A percentile compares a stretch with the other conserved stretches of the same genome.
Conservation (phyloP, 177 flowering plant species). For the Telopea speciosissima region DNA sequence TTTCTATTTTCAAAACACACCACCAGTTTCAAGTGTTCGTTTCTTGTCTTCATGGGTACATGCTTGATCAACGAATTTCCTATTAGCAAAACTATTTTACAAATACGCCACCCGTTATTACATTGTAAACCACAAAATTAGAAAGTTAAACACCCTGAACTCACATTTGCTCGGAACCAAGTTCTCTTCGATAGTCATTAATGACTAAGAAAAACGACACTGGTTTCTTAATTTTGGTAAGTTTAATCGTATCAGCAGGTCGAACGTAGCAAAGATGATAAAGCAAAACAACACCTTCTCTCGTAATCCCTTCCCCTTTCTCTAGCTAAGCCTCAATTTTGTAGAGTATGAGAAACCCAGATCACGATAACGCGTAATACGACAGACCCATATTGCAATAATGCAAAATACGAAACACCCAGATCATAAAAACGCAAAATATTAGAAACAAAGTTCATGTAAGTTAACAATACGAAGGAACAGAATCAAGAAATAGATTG, state of each 20-base stretch:
- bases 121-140: not conserved
- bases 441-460: not conserved
- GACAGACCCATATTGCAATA: too few relatives aligned
- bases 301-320: not conserved
- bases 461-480: not conserved
- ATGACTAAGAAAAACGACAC: not conserved
- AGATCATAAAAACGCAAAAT: not conserved
- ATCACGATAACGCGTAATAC: not conserved
- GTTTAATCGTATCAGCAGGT: not conserved
- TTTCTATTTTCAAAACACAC: not conserved
- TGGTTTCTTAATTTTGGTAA: not conserved
- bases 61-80: too few relatives aligned
- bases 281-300: not conserved
- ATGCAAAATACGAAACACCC: not conserved
- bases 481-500: not conserved
- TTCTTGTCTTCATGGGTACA: not conserved
- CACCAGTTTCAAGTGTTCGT: not conserved
- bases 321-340: constrained; percentile 4
- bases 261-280: not conserved
- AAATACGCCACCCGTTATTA: too few relatives aligned
- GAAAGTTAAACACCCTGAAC: not conserved
- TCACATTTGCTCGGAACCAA: not conserved
- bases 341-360: constrained; percentile 4
- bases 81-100: too few relatives aligned
- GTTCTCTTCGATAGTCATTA: not conserved